Conservation (phyloP, 225 moss, liverwort and hornwort species). For the Ulota crispa region DNA sequence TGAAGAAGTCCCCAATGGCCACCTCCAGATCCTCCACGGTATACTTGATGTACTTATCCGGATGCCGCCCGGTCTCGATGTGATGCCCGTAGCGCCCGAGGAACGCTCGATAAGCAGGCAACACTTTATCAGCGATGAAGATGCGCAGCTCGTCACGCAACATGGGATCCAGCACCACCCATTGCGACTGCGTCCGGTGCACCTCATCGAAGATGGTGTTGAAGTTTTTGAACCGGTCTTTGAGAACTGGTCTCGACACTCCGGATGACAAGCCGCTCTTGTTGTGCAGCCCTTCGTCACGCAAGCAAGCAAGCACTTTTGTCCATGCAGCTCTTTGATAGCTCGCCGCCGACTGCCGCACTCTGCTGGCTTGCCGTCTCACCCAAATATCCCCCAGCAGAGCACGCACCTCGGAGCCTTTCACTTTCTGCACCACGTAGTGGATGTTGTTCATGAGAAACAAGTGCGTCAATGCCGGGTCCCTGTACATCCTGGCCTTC, state of each 20-base stretch:
- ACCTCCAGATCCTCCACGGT: constrained; percentile 78
- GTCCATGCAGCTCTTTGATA: constrained; percentile 87
- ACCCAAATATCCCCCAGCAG: constrained; percentile 86
- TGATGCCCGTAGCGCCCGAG: constrained; percentile 81
- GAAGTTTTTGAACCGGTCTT: constrained; percentile 94
- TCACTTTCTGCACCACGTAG: constrained; percentile 96
- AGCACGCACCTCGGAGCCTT: constrained; percentile 61
- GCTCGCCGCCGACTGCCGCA: constrained; percentile 75
- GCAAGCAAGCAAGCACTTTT: constrained; percentile 69
- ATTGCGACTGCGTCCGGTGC: constrained; percentile 82
- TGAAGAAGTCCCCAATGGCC: constrained; percentile 79
- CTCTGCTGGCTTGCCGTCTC: constrained; percentile 64
- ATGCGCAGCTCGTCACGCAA: constrained; percentile 88
- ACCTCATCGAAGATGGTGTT: constrained; percentile 84
- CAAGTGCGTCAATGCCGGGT: constrained; percentile 72
- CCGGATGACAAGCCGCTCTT: constrained; percentile 41
- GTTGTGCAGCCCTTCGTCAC: constrained; percentile 82
- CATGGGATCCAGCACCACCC: constrained; percentile 85
- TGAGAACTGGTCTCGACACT: constrained; percentile 74
- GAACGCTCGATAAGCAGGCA: constrained; percentile 89
- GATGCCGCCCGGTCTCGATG: constrained; percentile 84
- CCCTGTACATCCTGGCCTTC: constrained; percentile 89
- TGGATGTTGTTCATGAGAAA: constrained; percentile 99
- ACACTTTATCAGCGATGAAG: constrained; percentile 76
- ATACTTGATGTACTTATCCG: constrained; percentile 95